A percentile compares a stretch with the other conserved stretches of the same genome.
phyloP scores from a whole-genome alignment of 129 eudicot species.

The Smallanthus sonchifolius region DNA sequence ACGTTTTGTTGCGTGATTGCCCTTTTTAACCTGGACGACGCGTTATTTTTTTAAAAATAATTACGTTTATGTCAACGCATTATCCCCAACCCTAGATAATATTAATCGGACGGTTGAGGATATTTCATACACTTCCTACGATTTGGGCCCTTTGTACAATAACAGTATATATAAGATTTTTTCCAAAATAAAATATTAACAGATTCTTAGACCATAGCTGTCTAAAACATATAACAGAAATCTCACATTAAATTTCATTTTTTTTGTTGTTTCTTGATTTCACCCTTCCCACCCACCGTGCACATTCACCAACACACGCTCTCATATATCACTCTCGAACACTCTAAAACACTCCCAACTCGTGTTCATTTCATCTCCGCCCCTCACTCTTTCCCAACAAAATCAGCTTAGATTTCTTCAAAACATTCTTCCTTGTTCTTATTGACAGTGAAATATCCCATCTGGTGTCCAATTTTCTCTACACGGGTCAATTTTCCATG shows the following conservation, averaged over 20 bases:
- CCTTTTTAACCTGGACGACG: too few species aligned
- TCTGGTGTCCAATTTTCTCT: not conserved
- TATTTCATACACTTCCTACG: too few species aligned
- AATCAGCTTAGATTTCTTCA: slow-evolving; percentile 12
- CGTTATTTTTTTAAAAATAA: too few species aligned
- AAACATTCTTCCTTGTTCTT: not conserved
- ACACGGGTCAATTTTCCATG: not conserved
- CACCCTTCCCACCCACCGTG: slow-evolving; percentile 1
- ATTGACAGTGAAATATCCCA: not conserved
- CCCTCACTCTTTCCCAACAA: not conserved
- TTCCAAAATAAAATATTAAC: too few species aligned
- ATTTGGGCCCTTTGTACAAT: too few species aligned
- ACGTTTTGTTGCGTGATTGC: too few species aligned
- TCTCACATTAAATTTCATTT: not conserved
- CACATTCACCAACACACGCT: slow-evolving; percentile 23
- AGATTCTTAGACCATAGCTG: too few species aligned
- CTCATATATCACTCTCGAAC: slow-evolving; percentile 7
- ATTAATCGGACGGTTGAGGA: too few species aligned
- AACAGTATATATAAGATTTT: too few species aligned
- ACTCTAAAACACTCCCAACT: slow-evolving; percentile 15
- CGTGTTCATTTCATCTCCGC: slow-evolving; percentile 6
- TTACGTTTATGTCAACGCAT: too few species aligned
- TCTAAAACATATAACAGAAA: too few species aligned
- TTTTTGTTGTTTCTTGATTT: slow-evolving; percentile 17
- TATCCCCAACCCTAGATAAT: too few species aligned